Evolutionary conservation across 805 yeast species (phyloP).

Genomic region (Schwanniomyces yamadae): DNA sequence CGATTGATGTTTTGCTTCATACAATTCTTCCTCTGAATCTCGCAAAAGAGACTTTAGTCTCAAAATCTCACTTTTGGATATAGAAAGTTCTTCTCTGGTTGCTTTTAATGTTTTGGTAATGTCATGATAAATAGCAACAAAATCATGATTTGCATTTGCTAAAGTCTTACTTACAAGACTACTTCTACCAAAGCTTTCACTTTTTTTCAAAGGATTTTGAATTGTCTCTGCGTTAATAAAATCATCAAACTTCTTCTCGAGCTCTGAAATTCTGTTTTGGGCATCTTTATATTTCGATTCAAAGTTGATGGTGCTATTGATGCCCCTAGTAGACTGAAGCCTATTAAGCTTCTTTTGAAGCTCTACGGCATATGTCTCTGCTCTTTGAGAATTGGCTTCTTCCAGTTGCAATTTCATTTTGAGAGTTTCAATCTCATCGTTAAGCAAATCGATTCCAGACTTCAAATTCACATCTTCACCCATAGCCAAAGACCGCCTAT

Average conservation of each 20-base stretch:
- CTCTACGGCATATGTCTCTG: conserved; percentile 49
- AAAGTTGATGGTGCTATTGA: conserved; percentile 32
- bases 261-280: conserved; percentile 30
- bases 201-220: conserved; percentile 21
- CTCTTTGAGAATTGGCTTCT: conserved; percentile 48
- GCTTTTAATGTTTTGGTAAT: conserved; percentile 43
- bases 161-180: conserved; percentile 20
- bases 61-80: conserved; percentile 41
- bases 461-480: conserved; percentile 27
- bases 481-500: conserved; percentile 32
- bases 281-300: conserved; percentile 37
- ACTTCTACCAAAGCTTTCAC: conserved; percentile 34
- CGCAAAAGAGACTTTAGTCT: conserved; percentile 41
- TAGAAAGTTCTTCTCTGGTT: conserved; percentile 43
- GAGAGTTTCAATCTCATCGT: conserved; percentile 48
- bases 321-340: conserved; percentile 40
- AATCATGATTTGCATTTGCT: conserved; percentile 38
- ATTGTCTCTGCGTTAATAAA: conserved; percentile 15
- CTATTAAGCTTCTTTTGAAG: conserved; percentile 42
- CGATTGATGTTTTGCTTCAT: conserved; percentile 41
- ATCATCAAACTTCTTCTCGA: conserved; percentile 30
- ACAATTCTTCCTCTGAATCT: conserved; percentile 44
- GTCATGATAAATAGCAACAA: conserved; percentile 51
- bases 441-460: conserved; percentile 12
- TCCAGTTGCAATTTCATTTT: conserved; percentile 51